Evolutionary conservation across 2,329 filamentous ascomycete species (phyloP), one percentile per base, ranked within the genome.

Genomic region (Fusarium sp.): DNA sequence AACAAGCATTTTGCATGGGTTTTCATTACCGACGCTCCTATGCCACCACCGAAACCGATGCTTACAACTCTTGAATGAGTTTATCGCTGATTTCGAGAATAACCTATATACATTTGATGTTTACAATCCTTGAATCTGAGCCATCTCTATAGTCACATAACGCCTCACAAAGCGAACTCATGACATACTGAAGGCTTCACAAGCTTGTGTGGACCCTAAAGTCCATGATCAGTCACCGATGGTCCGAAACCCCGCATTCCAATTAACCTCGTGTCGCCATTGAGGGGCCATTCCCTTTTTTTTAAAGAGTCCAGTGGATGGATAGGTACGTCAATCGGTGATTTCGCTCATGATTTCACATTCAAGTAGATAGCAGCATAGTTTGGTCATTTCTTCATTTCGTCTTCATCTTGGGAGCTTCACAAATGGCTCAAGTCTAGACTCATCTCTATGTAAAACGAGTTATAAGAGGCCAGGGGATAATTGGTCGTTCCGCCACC

Each of bases 311-410:
- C 10, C 7, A 36, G 10, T 23, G 14, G 36, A 21, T 23, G 14
- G 36, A 21, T 37, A 19, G 11, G 19, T 13, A 19, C 13, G 19
- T 13, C 39, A 29, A 13, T 29, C 19, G n/a, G 21, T 15, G n/a
- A 8, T 23, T 8, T 42, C 17, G n/a, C 14, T 7, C 25, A 29
- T 15, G 11, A n/a, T 14, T 23, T 14, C 14, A 29, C 9, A 11
- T 11, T n/a, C 21, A 15, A 27, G 11, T 4, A 11, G 10, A n/a
- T 1, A 15, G 11, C 4, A 7, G 15, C 6, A 25, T 25, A 31
- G 21, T 49, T 66, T 60, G 32, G 29, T 65, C 61, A 63, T 65
- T 68, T 68, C 46, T 68, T 68, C 58, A 57, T 68, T 66, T 55
- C 36, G 65, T 65, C 39, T 63, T 68, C 53, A 54, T 69, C 52